Percentiles rank a stretch among this genome's conserved stretches.
phyloP scores from a whole-genome alignment of 106 monocot species.

The Allium sativum region DNA sequence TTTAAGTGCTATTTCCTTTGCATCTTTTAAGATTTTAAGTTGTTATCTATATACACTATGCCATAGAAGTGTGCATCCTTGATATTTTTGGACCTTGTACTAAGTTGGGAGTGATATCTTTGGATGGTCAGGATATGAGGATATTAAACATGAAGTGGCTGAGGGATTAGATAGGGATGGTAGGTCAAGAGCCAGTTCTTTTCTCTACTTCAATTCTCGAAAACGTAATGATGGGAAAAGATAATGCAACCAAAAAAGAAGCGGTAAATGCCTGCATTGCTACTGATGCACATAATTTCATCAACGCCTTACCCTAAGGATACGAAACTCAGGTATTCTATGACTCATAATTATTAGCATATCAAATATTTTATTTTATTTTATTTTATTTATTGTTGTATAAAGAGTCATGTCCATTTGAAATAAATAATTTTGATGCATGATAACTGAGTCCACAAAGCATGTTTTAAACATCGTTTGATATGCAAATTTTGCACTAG shows the following conservation, averaged over 20 bases:
- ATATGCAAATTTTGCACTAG: no score
- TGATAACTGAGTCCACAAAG: no score
- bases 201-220: constrained; percentile 27
- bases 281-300: constrained; percentile 28
- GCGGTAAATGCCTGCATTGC: constrained; percentile 17
- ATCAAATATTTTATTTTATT: no score
- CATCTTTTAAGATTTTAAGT: no score
- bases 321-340: constrained; percentile 26
- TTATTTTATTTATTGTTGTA: no score
- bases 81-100: not conserved
- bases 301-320: constrained; percentile 20
- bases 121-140: constrained; percentile 33
- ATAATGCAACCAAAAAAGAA: constrained; percentile 22
- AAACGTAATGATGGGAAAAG: constrained; percentile 39
- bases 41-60: no score
- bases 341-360: no score
- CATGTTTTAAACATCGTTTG: no score
- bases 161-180: constrained; percentile 29
- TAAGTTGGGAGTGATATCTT: constrained; percentile 1
- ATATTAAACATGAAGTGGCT: constrained; percentile 22
- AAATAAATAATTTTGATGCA: no score
- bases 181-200: constrained; percentile 31
- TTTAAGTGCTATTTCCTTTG: no score
- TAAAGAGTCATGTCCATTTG: no score
- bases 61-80: no score